Evolutionary conservation across 1,284 basidiomycete species (phyloP), one percentile per base, ranked within the genome.

Genomic region (Pholiota adiposa): DNA sequence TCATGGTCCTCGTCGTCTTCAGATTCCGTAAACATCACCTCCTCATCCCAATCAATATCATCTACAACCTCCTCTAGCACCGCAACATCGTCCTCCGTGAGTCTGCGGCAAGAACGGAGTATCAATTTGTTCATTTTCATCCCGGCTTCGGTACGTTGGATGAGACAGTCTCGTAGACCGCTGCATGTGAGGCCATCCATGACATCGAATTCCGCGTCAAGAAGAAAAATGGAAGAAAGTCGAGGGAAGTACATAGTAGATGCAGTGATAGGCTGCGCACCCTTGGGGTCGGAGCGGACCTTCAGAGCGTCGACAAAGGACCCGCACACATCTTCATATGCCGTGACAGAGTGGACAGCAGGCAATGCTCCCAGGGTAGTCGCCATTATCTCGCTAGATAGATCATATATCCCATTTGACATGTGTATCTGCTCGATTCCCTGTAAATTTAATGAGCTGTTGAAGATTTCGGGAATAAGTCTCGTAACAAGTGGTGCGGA

Each of bases 31-130:
- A n/a, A n/a, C n/a, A n/a, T n/a, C n/a, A n/a, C n/a, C n/a, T n/a
- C n/a, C n/a, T n/a, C n/a, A n/a, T n/a, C n/a, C 74, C 74, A 76
- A 2, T 67, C 59, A 14, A 76, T 67, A 21, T 70, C 64, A 18
- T 61, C 52, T 8, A 75, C 72, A 44, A 72, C 51, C 18, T 72
- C 64, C 54, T 59, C 33, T 19, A 75, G 56, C 29, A 38, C 4
- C 2, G 60, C 54, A 5, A 76, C 62, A 6, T 69, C 60, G 0
- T 67, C 62, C 6, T 51, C 27, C 7, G 33, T n/a, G 18, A 76
- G 18, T 16, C 63, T 56, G n/a, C 19, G 62, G 61, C 74, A 76
- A 11, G 69, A 63, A 2, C 38, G 16, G n/a, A 77, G 56, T 23
- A 51, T 55, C 57, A 76, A 53, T 18, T 67, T 67, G 27, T 66